phyloP scores from a whole-genome alignment of 441 rosid genomes.

The Flueggea neowawraea region DNA sequence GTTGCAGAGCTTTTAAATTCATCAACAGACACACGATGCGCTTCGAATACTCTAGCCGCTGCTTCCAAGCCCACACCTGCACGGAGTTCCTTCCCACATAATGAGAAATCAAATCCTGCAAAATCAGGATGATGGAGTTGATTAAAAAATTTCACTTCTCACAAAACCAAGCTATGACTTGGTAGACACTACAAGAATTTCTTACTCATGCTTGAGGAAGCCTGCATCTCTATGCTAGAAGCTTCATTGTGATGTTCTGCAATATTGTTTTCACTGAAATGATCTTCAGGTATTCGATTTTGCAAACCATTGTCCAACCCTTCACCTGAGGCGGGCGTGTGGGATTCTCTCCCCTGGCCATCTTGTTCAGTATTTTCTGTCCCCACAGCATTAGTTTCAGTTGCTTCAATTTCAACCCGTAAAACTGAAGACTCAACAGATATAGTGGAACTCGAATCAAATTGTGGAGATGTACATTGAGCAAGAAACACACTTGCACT shows the following conservation, averaged over 20 bases:
- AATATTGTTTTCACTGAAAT: conserved; percentile 21
- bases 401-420: conserved; percentile 15
- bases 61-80: conserved; percentile 72
- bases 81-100: conserved; percentile 69
- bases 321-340: conserved; percentile 27
- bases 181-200: conserved; percentile 3
- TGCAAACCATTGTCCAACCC: conserved; percentile 19
- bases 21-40: conserved; percentile 50
- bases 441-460: conserved; percentile 16
- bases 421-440: conserved; percentile 12
- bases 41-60: conserved; percentile 65
- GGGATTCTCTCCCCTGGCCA: conserved; percentile 27
- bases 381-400: conserved; percentile 14
- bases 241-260: conserved; percentile 27
- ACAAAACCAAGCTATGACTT: too few species aligned
- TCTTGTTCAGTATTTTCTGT: conserved; percentile 22
- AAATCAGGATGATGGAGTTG: conserved; percentile 15
- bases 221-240: conserved; percentile 24
- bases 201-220: conserved; percentile 32
- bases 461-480: conserved; percentile 17
- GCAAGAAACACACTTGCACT: conserved; percentile 20
- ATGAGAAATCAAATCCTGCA: conserved; percentile 79
- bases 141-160: too few species aligned
- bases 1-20: conserved; percentile 50
- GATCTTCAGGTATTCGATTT: conserved; percentile 22